These are phyloP conservation scores for Fragilaria crotonensis DNA, from an alignment of 108 stramenopile species.

Conservation along the genomic window DNA sequence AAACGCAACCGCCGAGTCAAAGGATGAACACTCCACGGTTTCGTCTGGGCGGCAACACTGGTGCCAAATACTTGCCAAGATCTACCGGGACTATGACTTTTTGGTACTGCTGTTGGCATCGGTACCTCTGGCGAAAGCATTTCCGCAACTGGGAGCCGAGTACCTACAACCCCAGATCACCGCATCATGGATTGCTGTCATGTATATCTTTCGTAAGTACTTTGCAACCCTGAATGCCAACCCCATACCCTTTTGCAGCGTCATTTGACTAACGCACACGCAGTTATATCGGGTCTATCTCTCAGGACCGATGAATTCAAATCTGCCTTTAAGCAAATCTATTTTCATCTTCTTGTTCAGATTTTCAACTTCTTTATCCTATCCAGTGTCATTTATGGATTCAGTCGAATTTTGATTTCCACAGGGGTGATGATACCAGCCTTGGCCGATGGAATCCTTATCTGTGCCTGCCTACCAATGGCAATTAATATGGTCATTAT, in stretches of 20 bases:
- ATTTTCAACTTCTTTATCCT: constrained; percentile 50
- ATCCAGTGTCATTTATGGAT: constrained; percentile 33
- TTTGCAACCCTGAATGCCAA: neutral
- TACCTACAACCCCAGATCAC: constrained; percentile 60
- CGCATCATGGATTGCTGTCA: constrained; percentile 57
- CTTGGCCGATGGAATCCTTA: constrained; percentile 27
- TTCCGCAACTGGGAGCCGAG: constrained; percentile 55
- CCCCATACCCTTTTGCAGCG: neutral
- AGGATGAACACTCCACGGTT: too few species aligned
- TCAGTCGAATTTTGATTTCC: constrained; percentile 28
- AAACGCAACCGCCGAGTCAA: too few species aligned
- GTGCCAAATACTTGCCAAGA: neutral
- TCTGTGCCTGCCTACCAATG: constrained; percentile 52
- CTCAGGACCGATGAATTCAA: constrained; percentile 51
- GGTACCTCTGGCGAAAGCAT: constrained; percentile 49
- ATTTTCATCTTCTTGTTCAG: constrained; percentile 59
- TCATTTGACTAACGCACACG: neutral
- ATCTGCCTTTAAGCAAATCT: constrained; percentile 32
- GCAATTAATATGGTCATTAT: constrained; percentile 66
- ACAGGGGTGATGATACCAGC: neutral
- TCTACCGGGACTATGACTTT: constrained; percentile 24
- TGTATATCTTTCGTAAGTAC: constrained; percentile 38
- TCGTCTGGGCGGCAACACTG: too few species aligned
- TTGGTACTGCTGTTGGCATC: constrained; percentile 34
- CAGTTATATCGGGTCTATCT: constrained; percentile 33